Percentiles rank a stretch among this genome's conserved stretches.
Conservation (phyloP, 2,329 filamentous ascomycete genomes). For the Raffaelea deltoideospora region DNA sequence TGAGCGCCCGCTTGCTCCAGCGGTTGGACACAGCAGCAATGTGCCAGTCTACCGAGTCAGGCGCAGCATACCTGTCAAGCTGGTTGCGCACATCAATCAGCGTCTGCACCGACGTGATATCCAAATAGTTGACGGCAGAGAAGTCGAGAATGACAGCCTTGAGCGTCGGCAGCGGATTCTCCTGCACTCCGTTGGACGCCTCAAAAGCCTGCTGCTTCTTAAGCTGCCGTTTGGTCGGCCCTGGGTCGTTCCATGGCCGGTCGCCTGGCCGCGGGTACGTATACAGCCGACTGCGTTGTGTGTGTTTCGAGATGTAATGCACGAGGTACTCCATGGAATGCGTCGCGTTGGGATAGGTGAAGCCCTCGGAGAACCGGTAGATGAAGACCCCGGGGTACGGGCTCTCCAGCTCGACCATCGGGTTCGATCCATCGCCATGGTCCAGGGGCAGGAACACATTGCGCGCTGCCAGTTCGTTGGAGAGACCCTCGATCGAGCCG, state of each 20-base stretch:
- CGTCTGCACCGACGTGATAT: constrained; percentile 41
- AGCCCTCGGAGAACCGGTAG: constrained; percentile 86
- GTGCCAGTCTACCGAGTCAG: constrained; percentile 33
- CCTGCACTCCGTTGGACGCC: constrained; percentile 8
- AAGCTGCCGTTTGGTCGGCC: constrained; percentile 38
- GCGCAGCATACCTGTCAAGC: constrained; percentile 35
- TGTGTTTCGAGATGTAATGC: constrained; percentile 51
- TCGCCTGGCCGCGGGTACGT: constrained; percentile 54
- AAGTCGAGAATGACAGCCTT: constrained; percentile 42
- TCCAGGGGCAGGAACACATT: constrained; percentile 79
- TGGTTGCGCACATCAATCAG: constrained; percentile 39
- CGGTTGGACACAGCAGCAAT: constrained; percentile 38
- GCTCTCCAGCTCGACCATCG: constrained; percentile 58
- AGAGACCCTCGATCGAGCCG: constrained; percentile 34
- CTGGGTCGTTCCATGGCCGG: constrained; percentile 89
- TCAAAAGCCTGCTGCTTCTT: constrained; percentile 13
- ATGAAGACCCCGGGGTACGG: constrained; percentile 92
- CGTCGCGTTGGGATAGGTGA: constrained; percentile 91
- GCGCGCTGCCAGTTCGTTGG: constrained; percentile 37
- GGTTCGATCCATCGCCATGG: constrained; percentile 83
- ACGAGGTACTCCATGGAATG: constrained; percentile 72
- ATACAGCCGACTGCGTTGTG: constrained; percentile 60
- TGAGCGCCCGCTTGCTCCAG: constrained; percentile 42
- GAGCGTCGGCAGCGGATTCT: constrained; percentile 17
- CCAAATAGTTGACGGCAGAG: constrained; percentile 38